Evolutionary conservation across 441 rosid genomes (phyloP).

Genomic region (Lepidium campestre): DNA sequence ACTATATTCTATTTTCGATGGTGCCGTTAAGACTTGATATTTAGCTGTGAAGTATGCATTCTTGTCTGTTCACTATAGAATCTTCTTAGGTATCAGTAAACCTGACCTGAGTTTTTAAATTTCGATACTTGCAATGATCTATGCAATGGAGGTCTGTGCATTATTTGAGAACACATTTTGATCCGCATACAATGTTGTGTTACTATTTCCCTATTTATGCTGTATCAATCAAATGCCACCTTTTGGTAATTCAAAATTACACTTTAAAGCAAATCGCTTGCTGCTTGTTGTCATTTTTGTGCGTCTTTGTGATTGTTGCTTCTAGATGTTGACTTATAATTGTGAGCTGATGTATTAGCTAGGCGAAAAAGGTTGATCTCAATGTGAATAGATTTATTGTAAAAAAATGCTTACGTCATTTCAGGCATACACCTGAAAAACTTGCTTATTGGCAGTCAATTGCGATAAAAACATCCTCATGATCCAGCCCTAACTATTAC

Average conservation of each 20-base stretch:
- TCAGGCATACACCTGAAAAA: neutral
- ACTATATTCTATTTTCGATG: neutral
- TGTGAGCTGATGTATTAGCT: neutral
- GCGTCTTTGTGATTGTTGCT: neutral
- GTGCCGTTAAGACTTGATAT: neutral
- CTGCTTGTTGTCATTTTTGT: neutral
- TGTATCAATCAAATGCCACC: neutral
- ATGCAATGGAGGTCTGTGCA: neutral
- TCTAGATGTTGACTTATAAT: neutral
- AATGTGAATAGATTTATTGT: neutral
- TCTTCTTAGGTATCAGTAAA: neutral
- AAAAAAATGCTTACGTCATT: neutral
- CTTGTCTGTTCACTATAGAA: neutral
- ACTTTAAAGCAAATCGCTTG: neutral
- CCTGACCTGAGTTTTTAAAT: neutral
- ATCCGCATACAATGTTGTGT: neutral
- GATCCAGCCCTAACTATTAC: neutral
- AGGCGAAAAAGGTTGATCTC: neutral
- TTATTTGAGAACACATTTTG: neutral
- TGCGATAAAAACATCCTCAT: neutral
- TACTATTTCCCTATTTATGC: neutral
- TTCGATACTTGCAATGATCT: constrained; percentile 2
- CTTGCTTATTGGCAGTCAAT: constrained; percentile 1
- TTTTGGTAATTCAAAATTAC: neutral
- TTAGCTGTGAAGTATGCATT: constrained; percentile 1